Percentiles rank a stretch among this genome's conserved stretches.
These are phyloP conservation scores for Fusarium citri DNA, from an alignment of 2,329 filamentous ascomycete species.

Conservation along the genomic window DNA sequence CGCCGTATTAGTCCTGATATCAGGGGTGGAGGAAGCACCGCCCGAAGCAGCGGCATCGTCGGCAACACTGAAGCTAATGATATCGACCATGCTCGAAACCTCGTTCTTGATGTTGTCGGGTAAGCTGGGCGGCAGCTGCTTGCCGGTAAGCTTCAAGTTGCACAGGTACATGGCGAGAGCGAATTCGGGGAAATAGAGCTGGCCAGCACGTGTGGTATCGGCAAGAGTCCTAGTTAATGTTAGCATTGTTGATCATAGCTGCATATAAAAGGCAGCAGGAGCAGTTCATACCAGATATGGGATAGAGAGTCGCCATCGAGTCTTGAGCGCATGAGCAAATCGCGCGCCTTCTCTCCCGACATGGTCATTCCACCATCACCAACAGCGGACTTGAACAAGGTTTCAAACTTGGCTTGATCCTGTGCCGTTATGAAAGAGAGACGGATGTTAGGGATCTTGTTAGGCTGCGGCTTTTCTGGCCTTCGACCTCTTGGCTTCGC, in stretches of 20 bases:
- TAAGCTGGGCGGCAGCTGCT: slow-evolving; percentile 77
- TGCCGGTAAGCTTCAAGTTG: slow-evolving; percentile 91
- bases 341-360: slow-evolving; percentile 91
- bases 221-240: slow-evolving; percentile 77
- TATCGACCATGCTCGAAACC: slow-evolving; percentile 99
- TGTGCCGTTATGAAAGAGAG: slow-evolving; percentile 95
- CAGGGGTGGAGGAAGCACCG: slow-evolving; percentile 68
- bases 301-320: slow-evolving; percentile 88
- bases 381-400: slow-evolving; percentile 94
- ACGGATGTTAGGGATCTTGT: slow-evolving; percentile 92
- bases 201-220: slow-evolving; percentile 95
- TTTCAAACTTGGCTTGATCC: slow-evolving; percentile 97
- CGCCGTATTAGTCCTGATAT: slow-evolving; percentile 68
- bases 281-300: slow-evolving; percentile 81
- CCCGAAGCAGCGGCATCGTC: slow-evolving; percentile 72
- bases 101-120: slow-evolving; percentile 94
- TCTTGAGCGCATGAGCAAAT: slow-evolving; percentile 88
- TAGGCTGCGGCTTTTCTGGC: slow-evolving; percentile 63
- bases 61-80: slow-evolving; percentile 92
- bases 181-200: slow-evolving; percentile 97
- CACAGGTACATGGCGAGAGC: slow-evolving; percentile 98
- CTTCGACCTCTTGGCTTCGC: slow-evolving; percentile 59
- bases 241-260: slow-evolving; percentile 14
- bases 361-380: slow-evolving; percentile 86
- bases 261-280: neutral